These are phyloP conservation scores for Suhomyces canberraensis DNA, from an alignment of 805 yeast genomes.

Conservation along the genomic window DNA sequence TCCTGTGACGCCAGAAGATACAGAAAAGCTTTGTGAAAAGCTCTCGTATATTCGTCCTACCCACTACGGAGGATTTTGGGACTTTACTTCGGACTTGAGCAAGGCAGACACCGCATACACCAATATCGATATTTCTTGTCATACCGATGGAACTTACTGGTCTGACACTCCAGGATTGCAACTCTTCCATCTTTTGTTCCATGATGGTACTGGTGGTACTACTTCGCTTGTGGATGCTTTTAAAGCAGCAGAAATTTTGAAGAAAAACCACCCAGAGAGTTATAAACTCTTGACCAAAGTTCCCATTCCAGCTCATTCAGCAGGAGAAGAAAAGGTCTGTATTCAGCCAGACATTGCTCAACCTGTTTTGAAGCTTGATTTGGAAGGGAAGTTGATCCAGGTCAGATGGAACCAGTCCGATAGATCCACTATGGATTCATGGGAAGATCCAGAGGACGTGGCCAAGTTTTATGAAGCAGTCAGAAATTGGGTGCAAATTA, in stretches of 20 bases:
- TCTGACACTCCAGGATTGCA: conserved; percentile 70
- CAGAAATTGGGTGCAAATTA: conserved; percentile 52
- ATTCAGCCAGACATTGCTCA: conserved; percentile 55
- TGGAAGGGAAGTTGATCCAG: conserved; percentile 52
- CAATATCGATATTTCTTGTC: conserved; percentile 58
- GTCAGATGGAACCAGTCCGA: conserved; percentile 73
- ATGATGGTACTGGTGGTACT: conserved; percentile 66
- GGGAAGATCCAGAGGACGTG: conserved; percentile 48
- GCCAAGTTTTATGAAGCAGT: conserved; percentile 57
- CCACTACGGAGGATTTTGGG: conserved; percentile 82
- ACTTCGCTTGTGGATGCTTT: conserved; percentile 68
- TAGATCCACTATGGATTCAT: conserved; percentile 54
- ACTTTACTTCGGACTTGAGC: conserved; percentile 65
- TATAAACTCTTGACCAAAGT: conserved; percentile 47
- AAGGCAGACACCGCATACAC: conserved; percentile 73
- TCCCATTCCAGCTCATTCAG: conserved; percentile 68
- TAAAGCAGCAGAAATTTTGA: conserved; percentile 51
- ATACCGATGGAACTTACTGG: conserved; percentile 77
- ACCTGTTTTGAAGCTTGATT: conserved; percentile 57
- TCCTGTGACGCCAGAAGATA: conserved; percentile 57
- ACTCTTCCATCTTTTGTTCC: conserved; percentile 60
- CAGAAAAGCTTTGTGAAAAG: conserved; percentile 54
- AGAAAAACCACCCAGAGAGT: conserved; percentile 46
- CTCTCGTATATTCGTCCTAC: conserved; percentile 63
- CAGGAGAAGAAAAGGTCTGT: conserved; percentile 63